These are phyloP conservation scores for Pichia cephalocereana DNA, from an alignment of 805 yeast genomes.

Conservation along the genomic window DNA sequence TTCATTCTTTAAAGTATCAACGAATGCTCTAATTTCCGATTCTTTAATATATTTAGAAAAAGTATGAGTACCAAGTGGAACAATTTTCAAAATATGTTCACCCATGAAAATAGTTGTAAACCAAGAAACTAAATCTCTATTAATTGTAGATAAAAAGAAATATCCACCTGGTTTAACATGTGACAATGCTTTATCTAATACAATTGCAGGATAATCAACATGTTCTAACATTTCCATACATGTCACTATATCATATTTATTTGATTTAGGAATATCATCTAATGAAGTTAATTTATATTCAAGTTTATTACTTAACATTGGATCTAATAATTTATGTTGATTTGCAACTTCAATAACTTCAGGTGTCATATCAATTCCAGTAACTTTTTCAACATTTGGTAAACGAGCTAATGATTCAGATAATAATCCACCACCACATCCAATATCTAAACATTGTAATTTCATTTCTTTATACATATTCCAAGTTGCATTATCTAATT, in stretches of 20 bases:
- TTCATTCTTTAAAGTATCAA: slow-evolving; percentile 29
- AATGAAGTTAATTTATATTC: slow-evolving; percentile 52
- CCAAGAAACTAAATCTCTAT: slow-evolving; percentile 80
- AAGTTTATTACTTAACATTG: slow-evolving; percentile 40
- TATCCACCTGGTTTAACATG: slow-evolving; percentile 76
- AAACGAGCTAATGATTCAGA: slow-evolving; percentile 81
- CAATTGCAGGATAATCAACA: slow-evolving; percentile 73
- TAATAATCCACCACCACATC: slow-evolving; percentile 98
- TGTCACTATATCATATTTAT: slow-evolving; percentile 66
- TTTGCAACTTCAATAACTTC: slow-evolving; percentile 79
- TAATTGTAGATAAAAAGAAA: slow-evolving; percentile 83
- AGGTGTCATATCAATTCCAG: slow-evolving; percentile 77
- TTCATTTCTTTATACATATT: slow-evolving; percentile 28
- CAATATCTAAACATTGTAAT: slow-evolving; percentile 68
- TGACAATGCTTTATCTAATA: slow-evolving; percentile 57
- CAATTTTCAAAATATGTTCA: slow-evolving; percentile 69
- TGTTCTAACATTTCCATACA: slow-evolving; percentile 95
- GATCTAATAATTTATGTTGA: slow-evolving; percentile 59
- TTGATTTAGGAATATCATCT: slow-evolving; percentile 41
- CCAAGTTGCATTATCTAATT: slow-evolving; percentile 40
- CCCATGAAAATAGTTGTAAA: slow-evolving; percentile 89
- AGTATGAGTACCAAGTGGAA: slow-evolving; percentile 90
- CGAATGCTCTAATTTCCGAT: slow-evolving; percentile 60
- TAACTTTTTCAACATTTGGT: slow-evolving; percentile 50
- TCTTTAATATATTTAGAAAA: slow-evolving; percentile 78